A percentile compares a stretch with the other conserved stretches of the same genome.
These are phyloP conservation scores for Pterocarpus santalinus DNA, from an alignment of 306 rosid genomes.

Conservation along the genomic window DNA sequence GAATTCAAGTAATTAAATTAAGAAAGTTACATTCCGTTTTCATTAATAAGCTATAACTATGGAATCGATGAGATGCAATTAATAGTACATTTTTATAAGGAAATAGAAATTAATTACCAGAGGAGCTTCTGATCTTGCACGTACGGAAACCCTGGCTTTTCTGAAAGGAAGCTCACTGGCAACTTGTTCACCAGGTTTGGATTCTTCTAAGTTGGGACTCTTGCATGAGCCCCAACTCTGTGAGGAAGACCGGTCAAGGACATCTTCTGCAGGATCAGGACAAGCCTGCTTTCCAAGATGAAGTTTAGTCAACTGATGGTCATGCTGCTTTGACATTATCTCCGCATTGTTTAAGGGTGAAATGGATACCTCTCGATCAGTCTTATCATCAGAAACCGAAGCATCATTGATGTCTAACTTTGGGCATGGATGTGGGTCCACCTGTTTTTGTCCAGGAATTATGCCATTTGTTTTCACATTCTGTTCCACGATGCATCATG, in stretches of 20 bases:
- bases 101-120: conserved; percentile 35
- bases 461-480: conserved; percentile 46
- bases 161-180: conserved; percentile 44
- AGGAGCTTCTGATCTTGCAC: conserved; percentile 66
- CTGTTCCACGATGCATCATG: conserved; percentile 15
- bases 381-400: conserved; percentile 46
- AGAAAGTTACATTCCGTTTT: too few relatives aligned
- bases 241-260: conserved; percentile 51
- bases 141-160: conserved; percentile 65
- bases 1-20: too few relatives aligned
- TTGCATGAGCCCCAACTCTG: conserved; percentile 52
- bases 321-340: conserved; percentile 46
- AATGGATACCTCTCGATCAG: conserved; percentile 30
- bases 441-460: conserved; percentile 22
- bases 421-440: conserved; percentile 25
- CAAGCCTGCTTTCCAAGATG: conserved; percentile 45
- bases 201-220: conserved; percentile 41
- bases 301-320: conserved; percentile 32
- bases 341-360: conserved; percentile 46
- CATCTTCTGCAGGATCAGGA: conserved; percentile 32
- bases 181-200: conserved; percentile 42
- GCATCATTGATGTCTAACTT: conserved; percentile 42
- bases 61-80: too few relatives aligned
- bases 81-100: too few relatives aligned
- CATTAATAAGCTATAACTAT: too few relatives aligned